These are phyloP conservation scores for Auricularia auricula-judae DNA, from an alignment of 768 basidiomycete species.

Conservation along the genomic window DNA sequence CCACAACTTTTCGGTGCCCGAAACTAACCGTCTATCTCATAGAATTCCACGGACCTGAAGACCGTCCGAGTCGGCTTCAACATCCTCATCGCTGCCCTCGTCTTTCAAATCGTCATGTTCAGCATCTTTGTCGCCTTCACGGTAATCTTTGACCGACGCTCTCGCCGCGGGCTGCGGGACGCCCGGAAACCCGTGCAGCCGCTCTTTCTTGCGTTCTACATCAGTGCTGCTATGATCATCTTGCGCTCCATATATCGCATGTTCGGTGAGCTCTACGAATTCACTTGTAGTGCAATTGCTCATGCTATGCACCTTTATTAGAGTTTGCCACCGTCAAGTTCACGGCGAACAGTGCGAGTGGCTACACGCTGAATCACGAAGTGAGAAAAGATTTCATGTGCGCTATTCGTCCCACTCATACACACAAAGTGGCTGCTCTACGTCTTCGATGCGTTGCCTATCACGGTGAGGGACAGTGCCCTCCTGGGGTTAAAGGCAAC, in stretches of 20 bases:
- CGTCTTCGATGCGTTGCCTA: conserved; percentile 2
- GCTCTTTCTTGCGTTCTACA: conserved; percentile 1
- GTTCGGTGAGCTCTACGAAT: background rate
- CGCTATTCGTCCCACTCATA: no score
- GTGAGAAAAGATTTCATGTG: no score
- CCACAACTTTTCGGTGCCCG: background rate
- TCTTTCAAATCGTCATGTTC: conserved; percentile 1
- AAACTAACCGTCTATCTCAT: background rate
- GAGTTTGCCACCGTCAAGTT: conserved; percentile 7
- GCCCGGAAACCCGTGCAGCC: background rate
- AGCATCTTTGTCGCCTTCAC: conserved; percentile 2
- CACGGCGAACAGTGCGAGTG: background rate
- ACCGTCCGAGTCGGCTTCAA: background rate
- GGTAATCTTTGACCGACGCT: conserved; percentile 1
- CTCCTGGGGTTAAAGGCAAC: background rate
- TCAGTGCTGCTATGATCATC: conserved; percentile 2
- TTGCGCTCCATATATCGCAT: conserved; percentile 2
- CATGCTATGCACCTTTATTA: background rate
- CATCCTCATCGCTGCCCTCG: conserved; percentile 4
- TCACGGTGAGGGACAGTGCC: background rate
- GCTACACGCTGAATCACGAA: conserved; percentile 2
- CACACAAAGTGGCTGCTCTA: conserved; percentile 1
- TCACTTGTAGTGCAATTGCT: background rate
- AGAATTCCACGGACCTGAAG: background rate
- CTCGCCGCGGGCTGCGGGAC: background rate